A percentile compares a stretch with the other conserved stretches of the same genome.
Conservation (phyloP, 768 basidiomycete genomes). For the Trametes cubensis region DNA sequence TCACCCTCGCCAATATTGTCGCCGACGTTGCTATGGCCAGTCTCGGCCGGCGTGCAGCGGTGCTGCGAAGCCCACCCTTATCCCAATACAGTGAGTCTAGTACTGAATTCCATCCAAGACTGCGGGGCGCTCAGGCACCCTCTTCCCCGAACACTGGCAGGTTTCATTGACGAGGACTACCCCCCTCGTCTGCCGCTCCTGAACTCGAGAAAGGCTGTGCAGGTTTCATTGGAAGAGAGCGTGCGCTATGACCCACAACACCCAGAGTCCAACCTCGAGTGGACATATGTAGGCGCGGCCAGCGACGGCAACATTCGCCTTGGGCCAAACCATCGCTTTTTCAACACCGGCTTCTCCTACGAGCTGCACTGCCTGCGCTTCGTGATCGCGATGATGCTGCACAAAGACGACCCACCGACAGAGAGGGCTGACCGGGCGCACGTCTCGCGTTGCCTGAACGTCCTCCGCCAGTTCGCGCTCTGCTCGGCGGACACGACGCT, state of each 20-base stretch:
- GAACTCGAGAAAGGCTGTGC: constrained; percentile 11
- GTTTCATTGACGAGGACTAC: constrained; percentile 20
- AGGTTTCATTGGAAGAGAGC: constrained; percentile 36
- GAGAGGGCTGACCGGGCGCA: constrained; percentile 13
- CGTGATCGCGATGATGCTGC: constrained; percentile 15
- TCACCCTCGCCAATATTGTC: too few species aligned
- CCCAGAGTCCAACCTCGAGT: constrained; percentile 32
- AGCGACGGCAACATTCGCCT: constrained; percentile 31
- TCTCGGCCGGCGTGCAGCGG: neutral
- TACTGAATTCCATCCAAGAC: neutral
- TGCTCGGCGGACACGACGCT: constrained; percentile 38
- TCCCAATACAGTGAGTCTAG: neutral
- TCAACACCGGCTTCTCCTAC: constrained; percentile 31
- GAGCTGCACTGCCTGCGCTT: constrained; percentile 29
- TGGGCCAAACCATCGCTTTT: constrained; percentile 33
- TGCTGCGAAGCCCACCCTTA: neutral
- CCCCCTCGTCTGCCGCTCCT: constrained; percentile 22
- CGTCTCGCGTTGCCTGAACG: constrained; percentile 36
- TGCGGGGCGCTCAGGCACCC: neutral
- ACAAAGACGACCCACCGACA: constrained; percentile 1
- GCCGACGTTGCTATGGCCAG: too few species aligned
- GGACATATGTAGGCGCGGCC: constrained; percentile 32
- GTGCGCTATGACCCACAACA: constrained; percentile 33
- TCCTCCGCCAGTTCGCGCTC: constrained; percentile 35
- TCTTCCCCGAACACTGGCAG: neutral